Evolutionary conservation across 176 grass and related monocot genomes (phyloP), one percentile per base, ranked within the genome.

Genomic region (Pontederia crassipes): DNA sequence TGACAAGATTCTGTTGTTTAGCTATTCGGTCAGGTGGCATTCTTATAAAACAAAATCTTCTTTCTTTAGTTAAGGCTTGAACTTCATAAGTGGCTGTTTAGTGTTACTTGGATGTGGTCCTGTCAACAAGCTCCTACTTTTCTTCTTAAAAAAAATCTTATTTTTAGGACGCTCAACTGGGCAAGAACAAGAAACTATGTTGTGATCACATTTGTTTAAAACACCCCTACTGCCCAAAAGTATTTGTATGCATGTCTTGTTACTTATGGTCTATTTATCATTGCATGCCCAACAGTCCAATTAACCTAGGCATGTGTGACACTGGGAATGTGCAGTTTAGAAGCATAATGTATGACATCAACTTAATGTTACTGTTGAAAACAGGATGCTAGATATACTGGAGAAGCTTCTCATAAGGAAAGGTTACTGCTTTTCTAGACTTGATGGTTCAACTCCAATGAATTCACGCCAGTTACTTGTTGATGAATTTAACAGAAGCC

Each of bases 361-460:
- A 62, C 13, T 15, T 72, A 62, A 27, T 65, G 45, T 62, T 70
- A 57, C 68, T 70, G 55, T 35, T 74, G 47, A 29, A 68, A 83
- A 57, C 72, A 96, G 92, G 83, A 96, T 96, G 92, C 77, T 96
- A 68, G 92, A 96, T 68, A 96, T 96, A 90, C 67, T 96, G 54
- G 92, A 90, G 78, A 96, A 96, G 66, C 87, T 96, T 75, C 80
- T 96, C 57, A 90, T 96, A 87, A 74, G 92, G 57, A 96, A 87
- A 77, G 92, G 92, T 27, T 96, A 96, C 65, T 90, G 92, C 55
- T 96, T 96, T 87, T 96, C 92, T 61, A 84, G 92, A 17, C 89
- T 96, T 63, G 92, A 90, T 56, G 92, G 92, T 72, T 85, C 92
- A 53, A 96, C 92, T 62, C 86, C 92, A 12, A 96, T 96, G 92